Evolutionary conservation across 768 basidiomycete genomes (phyloP).

Genomic region (Russula earlei): DNA sequence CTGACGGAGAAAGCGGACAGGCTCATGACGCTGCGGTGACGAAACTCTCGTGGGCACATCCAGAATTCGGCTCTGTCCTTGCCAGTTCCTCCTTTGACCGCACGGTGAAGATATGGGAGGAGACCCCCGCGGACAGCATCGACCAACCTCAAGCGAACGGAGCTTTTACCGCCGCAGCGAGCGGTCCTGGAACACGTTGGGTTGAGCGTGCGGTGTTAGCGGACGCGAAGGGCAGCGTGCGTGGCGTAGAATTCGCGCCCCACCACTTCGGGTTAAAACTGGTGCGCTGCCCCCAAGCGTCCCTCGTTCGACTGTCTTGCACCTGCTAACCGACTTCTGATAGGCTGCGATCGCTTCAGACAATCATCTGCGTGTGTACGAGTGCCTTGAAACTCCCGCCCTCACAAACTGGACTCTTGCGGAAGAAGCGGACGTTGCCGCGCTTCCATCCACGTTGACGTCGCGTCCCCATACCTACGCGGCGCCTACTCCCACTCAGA

Average conservation of each 20-base stretch:
- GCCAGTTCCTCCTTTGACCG: constrained; percentile 87
- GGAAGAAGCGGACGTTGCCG: constrained; percentile 67
- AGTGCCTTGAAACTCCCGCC: constrained; percentile 70
- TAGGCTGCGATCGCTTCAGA: constrained; percentile 88
- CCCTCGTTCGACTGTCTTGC: no score
- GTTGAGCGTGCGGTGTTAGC: constrained; percentile 61
- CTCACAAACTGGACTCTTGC: constrained; percentile 66
- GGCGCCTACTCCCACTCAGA: constrained; percentile 65
- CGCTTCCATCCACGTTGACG: constrained; percentile 39
- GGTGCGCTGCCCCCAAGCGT: constrained; percentile 41
- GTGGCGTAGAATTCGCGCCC: constrained; percentile 81
- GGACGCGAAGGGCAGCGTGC: constrained; percentile 80
- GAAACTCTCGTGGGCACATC: constrained; percentile 82
- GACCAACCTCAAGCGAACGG: constrained; percentile 26
- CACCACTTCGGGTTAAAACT: constrained; percentile 83
- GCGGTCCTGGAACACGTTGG: constrained; percentile 41
- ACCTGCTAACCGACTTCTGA: background rate
- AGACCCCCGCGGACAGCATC: constrained; percentile 30
- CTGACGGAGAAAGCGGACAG: constrained; percentile 30
- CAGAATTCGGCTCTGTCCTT: constrained; percentile 81
- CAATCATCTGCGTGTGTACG: constrained; percentile 80
- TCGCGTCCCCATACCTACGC: constrained; percentile 45
- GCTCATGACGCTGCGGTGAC: constrained; percentile 93
- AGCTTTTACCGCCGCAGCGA: constrained; percentile 4
- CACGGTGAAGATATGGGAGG: constrained; percentile 89